Base-by-base conservation (phyloP, 345 rosid species). In the Triadica sebifera region DNA sequence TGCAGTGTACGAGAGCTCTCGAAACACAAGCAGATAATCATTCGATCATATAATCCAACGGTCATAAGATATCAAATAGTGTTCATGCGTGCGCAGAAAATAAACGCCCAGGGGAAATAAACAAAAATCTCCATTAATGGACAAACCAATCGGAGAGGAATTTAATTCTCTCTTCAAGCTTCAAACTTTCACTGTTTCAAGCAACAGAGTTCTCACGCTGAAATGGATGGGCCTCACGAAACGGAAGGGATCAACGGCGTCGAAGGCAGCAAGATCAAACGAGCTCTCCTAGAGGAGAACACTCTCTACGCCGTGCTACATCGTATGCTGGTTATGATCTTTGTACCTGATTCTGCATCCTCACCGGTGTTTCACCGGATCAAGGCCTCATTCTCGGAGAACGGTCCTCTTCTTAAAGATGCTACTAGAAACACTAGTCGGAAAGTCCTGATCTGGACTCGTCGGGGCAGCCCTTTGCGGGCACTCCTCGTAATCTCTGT, bases 401-500 rank as follows among this genome's bases (percentile, higher is more conserved):
- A 95, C 60, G 81, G 80, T 0, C 89, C 91, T 0, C 85, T 62
- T 66, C 81, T 95, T 41, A 85, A 78, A 0, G 84, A 87, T 24
- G 97, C 96, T 69, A 82, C 90, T 51, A 56, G 19, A 70, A 84
- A 85, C 77, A 77, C 92, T 9, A 89, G 84, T 59, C 74, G 61
- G 11, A 67, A 78, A 16, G 53, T 95, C 74, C 86, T 91, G 52
- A 63, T 15, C 66, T 95, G 99, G 98, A 84, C 93, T 76, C 94
- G 94, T 53, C 65, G 78, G 20, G 99, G 99, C 65, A 85, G 91
- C 68, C 85, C 85, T 22, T 81, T 95, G 71, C 98, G 99, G n/a
- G 83, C 94, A 16, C 91, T 91, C 15, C 86, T 93, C 72, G 98
- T 95, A 69, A 79, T 90, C 83, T 86, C 87, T 19, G 99, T 93